These are phyloP conservation scores for Stephanodiscus minutulus DNA, from an alignment of 108 stramenopile species.

Conservation along the genomic window DNA sequence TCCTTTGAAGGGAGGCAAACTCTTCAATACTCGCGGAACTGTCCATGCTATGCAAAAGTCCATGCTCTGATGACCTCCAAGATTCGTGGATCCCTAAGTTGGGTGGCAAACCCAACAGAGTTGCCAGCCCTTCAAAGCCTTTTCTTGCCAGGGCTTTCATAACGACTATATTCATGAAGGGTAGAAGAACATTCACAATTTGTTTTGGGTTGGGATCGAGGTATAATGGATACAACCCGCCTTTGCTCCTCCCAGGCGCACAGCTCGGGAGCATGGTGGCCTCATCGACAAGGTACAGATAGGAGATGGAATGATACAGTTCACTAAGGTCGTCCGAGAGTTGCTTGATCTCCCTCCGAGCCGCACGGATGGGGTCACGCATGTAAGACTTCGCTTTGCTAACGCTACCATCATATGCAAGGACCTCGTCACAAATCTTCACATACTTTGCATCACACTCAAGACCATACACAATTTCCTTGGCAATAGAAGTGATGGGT, in stretches of 20 bases:
- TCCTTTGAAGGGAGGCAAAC: conserved; percentile 40
- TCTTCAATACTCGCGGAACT: conserved; percentile 34
- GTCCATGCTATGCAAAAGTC: conserved; percentile 31
- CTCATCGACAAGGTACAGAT: conserved; percentile 73
- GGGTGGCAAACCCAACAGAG: conserved; percentile 40
- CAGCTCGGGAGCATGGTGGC: conserved; percentile 53
- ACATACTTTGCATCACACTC: conserved; percentile 33
- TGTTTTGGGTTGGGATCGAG: conserved; percentile 42
- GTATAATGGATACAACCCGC: conserved; percentile 39
- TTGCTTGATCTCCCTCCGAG: conserved; percentile 51
- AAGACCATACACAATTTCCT: conserved; percentile 28
- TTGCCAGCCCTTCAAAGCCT: conserved; percentile 30
- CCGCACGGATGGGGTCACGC: conserved; percentile 51
- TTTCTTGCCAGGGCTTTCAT: conserved; percentile 42
- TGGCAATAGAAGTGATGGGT: conserved; percentile 18
- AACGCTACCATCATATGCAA: conserved; percentile 29
- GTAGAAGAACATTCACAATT: conserved; percentile 46
- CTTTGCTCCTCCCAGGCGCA: conserved; percentile 8
- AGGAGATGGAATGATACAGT: conserved; percentile 46
- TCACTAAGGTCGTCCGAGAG: conserved; percentile 28
- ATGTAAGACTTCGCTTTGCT: conserved; percentile 44
- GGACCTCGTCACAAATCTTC: conserved; percentile 38
- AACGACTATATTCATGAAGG: conserved; percentile 63
- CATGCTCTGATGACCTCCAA: conserved; percentile 28
- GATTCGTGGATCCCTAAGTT: conserved; percentile 30